These are phyloP conservation scores for Rhododendron simsii DNA, from an alignment of 148 eudicot genomes.

Conservation along the genomic window DNA sequence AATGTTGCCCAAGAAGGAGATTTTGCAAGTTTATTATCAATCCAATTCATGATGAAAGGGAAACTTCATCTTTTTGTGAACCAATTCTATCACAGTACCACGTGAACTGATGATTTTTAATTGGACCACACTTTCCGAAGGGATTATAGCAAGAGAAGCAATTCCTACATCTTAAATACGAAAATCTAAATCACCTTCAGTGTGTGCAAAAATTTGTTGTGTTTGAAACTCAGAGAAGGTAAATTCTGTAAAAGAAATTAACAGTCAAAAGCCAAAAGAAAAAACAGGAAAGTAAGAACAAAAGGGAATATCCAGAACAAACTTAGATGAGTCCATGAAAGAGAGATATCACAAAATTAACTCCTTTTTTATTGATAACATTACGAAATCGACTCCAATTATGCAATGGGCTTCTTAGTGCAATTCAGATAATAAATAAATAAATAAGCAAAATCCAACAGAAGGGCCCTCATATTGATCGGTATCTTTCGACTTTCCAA, in stretches of 20 bases:
- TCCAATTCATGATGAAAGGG: not conserved
- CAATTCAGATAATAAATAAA: not conserved
- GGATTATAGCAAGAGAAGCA: not conserved
- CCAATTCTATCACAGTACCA: not conserved
- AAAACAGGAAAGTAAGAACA: too few species aligned
- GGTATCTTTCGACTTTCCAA: slow-evolving; percentile 10
- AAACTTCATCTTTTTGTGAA: not conserved
- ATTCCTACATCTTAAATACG: not conserved
- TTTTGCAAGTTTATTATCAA: not conserved
- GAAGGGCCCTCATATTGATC: not conserved
- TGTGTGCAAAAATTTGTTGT: too few species aligned
- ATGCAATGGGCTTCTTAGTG: not conserved
- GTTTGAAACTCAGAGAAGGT: too few species aligned
- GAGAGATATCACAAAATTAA: too few species aligned
- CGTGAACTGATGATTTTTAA: not conserved
- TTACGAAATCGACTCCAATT: not conserved
- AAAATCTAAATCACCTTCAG: too few species aligned
- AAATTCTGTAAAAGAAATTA: too few species aligned
- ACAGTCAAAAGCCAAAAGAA: too few species aligned
- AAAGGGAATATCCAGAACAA: too few species aligned
- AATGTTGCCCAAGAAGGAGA: not conserved
- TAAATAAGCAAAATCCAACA: not conserved
- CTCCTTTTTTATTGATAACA: too few species aligned
- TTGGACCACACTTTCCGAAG: not conserved
- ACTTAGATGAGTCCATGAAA: too few species aligned